Evolutionary conservation across 2,329 filamentous ascomycete species (phyloP).

Genomic region (Exophiala viscosa): DNA sequence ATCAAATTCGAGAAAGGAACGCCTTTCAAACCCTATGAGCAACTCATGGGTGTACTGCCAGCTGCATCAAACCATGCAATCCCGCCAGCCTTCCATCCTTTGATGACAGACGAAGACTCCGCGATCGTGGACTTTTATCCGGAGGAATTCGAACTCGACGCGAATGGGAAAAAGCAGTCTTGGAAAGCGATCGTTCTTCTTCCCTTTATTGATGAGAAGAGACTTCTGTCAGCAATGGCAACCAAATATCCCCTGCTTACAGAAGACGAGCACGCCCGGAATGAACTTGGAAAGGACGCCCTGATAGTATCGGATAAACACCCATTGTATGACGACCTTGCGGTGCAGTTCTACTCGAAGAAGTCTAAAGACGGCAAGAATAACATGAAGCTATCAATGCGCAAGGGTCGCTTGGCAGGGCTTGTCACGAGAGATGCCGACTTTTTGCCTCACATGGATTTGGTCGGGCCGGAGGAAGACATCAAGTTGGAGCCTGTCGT

Average conservation of each 20-base stretch:
- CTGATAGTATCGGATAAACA: conserved; percentile 81
- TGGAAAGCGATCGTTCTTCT: conserved; percentile 95
- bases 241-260: conserved; percentile 77
- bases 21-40: conserved; percentile 89
- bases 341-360: conserved; percentile 86
- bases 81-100: conserved; percentile 77
- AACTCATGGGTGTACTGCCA: conserved; percentile 95
- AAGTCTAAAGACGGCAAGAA: conserved; percentile 58
- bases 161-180: conserved; percentile 97
- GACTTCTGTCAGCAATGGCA: conserved; percentile 75
- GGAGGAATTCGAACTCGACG: conserved; percentile 83
- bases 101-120: conserved; percentile 86
- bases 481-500: conserved; percentile 66
- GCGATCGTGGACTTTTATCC: conserved; percentile 98
- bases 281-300: conserved; percentile 74
- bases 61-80: conserved; percentile 90
- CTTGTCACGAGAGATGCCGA: conserved; percentile 75
- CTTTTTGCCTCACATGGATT: conserved; percentile 77
- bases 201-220: conserved; percentile 92
- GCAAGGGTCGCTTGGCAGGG: conserved; percentile 71
- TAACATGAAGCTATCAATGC: conserved; percentile 69
- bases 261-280: conserved; percentile 72
- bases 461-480: conserved; percentile 73
- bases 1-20: conserved; percentile 78
- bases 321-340: conserved; percentile 79